Evolutionary conservation across 129 eudicot species (phyloP).

Genomic region (Escallonia herrerae): DNA sequence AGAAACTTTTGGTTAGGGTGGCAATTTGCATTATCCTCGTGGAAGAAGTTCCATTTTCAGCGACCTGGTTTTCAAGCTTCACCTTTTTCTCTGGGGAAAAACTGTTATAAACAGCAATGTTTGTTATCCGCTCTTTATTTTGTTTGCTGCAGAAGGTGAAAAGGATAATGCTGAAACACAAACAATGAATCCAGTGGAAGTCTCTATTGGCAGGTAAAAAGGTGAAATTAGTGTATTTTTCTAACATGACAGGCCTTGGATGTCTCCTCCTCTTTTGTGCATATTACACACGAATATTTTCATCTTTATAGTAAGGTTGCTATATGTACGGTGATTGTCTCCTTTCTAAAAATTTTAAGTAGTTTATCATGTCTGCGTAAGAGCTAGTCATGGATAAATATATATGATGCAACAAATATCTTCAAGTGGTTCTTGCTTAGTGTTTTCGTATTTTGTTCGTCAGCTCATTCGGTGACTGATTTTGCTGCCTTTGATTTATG

Average conservation of each 20-base stretch:
- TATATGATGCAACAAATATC: no score
- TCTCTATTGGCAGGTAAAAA: conserved; percentile 56
- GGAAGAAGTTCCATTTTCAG: no score
- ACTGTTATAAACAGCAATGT: no score
- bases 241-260: background rate
- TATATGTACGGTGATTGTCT: background rate
- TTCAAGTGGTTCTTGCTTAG: no score
- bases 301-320: no score
- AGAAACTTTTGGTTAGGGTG: background rate
- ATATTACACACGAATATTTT: no score
- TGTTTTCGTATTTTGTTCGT: no score
- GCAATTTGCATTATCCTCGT: background rate
- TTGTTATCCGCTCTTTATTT: background rate
- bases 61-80: no score
- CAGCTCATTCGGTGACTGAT: no score
- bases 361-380: background rate
- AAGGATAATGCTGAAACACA: conserved; percentile 31
- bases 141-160: conserved; percentile 38
- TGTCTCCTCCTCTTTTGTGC: no score
- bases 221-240: conserved; percentile 14
- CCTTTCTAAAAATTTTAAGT: background rate
- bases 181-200: conserved; percentile 22
- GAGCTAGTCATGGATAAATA: background rate
- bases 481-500: no score
- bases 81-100: no score